A percentile compares a stretch with the other conserved stretches of the same genome.
Evolutionary conservation across 2,329 filamentous ascomycete species (phyloP).

Genomic region (Aspergillus sp.): DNA sequence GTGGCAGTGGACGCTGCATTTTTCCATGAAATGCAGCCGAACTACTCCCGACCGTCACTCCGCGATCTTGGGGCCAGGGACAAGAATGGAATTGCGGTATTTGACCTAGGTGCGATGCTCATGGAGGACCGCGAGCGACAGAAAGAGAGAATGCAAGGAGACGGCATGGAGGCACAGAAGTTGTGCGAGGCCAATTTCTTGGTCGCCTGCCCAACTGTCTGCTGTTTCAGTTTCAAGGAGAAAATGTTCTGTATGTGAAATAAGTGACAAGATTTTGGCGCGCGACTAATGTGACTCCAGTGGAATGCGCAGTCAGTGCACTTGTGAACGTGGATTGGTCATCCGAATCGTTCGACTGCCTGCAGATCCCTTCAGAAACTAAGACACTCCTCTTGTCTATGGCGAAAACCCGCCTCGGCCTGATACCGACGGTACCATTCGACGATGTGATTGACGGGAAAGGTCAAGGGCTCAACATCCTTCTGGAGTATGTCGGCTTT

Average conservation of each 20-base stretch:
- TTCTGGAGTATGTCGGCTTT: neutral
- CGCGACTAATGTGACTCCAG: neutral
- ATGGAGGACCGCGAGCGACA: neutral
- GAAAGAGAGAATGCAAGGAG: neutral
- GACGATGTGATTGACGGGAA: slow-evolving; percentile 36
- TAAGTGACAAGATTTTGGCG: neutral
- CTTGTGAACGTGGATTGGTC: slow-evolving; percentile 20
- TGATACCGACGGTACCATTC: slow-evolving; percentile 20
- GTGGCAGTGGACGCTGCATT: neutral
- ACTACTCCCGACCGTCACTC: neutral
- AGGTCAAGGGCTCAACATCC: slow-evolving; percentile 21
- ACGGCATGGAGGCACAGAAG: neutral
- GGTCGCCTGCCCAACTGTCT: neutral
- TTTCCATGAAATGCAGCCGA: neutral
- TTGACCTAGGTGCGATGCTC: neutral
- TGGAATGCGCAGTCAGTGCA: slow-evolving; percentile 19
- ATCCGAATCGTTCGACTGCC: slow-evolving; percentile 19
- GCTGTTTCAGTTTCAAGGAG: neutral
- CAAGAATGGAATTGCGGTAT: neutral
- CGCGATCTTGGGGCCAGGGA: neutral
- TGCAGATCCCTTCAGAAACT: slow-evolving; percentile 22
- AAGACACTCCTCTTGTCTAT: slow-evolving; percentile 20
- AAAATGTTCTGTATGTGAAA: neutral
- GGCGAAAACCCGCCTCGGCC: slow-evolving; percentile 16
- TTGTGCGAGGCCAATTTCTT: neutral